Evolutionary conservation across 1,284 basidiomycete genomes (phyloP).

Genomic region (Salmacisia buchloeana): DNA sequence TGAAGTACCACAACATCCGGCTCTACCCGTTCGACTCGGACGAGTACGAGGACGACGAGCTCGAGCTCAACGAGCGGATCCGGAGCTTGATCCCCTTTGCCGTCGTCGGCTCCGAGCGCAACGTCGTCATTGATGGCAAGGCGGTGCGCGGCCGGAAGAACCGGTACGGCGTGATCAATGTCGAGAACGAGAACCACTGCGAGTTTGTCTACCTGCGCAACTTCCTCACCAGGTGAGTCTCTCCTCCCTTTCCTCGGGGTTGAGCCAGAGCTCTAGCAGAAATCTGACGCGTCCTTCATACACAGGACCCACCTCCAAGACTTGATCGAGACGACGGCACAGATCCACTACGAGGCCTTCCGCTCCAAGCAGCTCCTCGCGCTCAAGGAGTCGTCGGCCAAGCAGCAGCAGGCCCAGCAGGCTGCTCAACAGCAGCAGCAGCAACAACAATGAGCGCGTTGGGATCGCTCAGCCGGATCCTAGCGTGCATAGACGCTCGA

Average conservation of each 20-base stretch:
- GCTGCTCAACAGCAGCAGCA: constrained; percentile 15
- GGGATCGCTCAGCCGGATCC: too few species aligned
- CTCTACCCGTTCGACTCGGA: constrained; percentile 96
- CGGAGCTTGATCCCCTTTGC: constrained; percentile 94
- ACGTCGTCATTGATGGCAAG: constrained; percentile 90
- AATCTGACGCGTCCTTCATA: too few species aligned
- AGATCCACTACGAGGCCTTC: constrained; percentile 99
- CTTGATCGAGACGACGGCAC: constrained; percentile 94
- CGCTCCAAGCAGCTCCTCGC: constrained; percentile 92
- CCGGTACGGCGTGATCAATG: constrained; percentile 96
- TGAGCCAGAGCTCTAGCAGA: too few species aligned
- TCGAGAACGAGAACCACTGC: constrained; percentile 86
- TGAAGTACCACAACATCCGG: constrained; percentile 86
- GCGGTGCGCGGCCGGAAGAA: constrained; percentile 92
- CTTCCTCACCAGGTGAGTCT: constrained; percentile 67
- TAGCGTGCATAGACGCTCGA: too few species aligned
- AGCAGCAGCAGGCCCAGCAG: constrained; percentile 47
- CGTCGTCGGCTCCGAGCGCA: constrained; percentile 88
- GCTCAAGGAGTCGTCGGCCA: constrained; percentile 65
- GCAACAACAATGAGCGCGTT: constrained; percentile 1
- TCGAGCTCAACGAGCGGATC: constrained; percentile 83
- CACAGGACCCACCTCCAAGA: constrained; percentile 95
- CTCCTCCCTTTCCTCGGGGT: neutral
- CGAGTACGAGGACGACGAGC: constrained; percentile 83
- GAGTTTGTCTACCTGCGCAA: constrained; percentile 96